Evolutionary conservation across 1,139 yeast genomes (phyloP).

Genomic region (Scheffersomyces segobiensis): DNA sequence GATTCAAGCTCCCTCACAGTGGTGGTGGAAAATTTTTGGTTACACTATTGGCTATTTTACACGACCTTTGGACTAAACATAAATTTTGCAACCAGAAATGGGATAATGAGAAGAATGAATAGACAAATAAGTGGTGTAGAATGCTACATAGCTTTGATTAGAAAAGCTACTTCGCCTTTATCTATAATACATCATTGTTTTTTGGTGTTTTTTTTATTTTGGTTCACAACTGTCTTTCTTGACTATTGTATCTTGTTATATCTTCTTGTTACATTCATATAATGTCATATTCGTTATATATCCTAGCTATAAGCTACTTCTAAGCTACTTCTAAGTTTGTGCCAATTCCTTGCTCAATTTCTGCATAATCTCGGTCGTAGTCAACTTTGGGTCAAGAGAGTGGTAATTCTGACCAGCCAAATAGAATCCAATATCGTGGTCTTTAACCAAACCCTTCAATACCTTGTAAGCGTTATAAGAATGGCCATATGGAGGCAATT

Average conservation of each 20-base stretch:
- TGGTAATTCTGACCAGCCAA: slow-evolving; percentile 36
- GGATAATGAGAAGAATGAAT: background rate
- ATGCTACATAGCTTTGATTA: too few relatives aligned
- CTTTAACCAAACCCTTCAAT: slow-evolving; percentile 13
- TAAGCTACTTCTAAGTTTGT: background rate
- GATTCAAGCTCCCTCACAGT: background rate
- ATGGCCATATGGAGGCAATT: slow-evolving; percentile 39
- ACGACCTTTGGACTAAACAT: background rate
- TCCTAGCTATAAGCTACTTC: too few relatives aligned
- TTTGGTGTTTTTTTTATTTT: too few relatives aligned
- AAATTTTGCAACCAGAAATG: background rate
- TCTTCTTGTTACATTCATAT: background rate
- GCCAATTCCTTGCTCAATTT: slow-evolving; percentile 3
- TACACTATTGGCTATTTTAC: background rate
- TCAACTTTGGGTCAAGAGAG: slow-evolving; percentile 10
- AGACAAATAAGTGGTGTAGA: too few relatives aligned
- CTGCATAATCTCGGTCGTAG: slow-evolving; percentile 4
- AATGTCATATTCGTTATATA: background rate
- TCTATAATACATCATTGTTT: too few relatives aligned
- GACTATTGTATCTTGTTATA: too few relatives aligned
- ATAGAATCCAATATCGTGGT: slow-evolving; percentile 28
- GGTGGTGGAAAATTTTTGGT: background rate
- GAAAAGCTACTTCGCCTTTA: too few relatives aligned
- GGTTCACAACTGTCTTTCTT: too few relatives aligned
- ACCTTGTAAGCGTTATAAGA: slow-evolving; percentile 34